Conservation (phyloP, 768 basidiomycete genomes). For the Mycena leptocephala region DNA sequence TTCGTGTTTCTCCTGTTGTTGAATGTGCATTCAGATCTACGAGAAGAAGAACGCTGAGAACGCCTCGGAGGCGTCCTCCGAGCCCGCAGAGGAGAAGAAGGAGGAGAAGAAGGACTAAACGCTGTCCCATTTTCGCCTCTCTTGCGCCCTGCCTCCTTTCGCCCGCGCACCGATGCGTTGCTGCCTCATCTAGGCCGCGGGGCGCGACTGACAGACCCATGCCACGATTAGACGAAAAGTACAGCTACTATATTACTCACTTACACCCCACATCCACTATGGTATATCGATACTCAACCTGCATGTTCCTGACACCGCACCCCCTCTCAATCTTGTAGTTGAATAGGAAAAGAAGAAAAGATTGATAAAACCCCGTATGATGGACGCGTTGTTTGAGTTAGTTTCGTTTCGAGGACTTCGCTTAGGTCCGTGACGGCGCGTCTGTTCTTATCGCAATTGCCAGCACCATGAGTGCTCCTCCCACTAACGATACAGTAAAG, state of each 20-base stretch:
- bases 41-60: constrained; percentile 92
- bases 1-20: background rate
- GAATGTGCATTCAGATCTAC: constrained; percentile 67
- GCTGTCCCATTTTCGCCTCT: background rate
- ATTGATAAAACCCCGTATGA: constrained; percentile 13
- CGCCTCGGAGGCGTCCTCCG: constrained; percentile 57
- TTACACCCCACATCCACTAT: constrained; percentile 29
- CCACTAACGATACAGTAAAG: background rate
- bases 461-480: background rate
- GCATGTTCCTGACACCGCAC: background rate
- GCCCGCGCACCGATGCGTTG: constrained; percentile 21
- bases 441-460: no score
- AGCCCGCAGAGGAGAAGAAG: constrained; percentile 60
- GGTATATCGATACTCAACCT: constrained; percentile 37
- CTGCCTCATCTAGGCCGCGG: constrained; percentile 5
- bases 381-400: background rate
- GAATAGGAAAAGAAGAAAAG: constrained; percentile 31
- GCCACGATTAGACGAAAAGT: constrained; percentile 33
- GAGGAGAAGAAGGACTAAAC: constrained; percentile 92
- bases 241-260: constrained; percentile 34
- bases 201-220: background rate
- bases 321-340: constrained; percentile 33
- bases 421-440: no score
- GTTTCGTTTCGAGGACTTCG: background rate
- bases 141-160: constrained; percentile 21